Evolutionary conservation across 2,329 filamentous ascomycete genomes (phyloP).

Genomic region (Claviceps cyperi): DNA sequence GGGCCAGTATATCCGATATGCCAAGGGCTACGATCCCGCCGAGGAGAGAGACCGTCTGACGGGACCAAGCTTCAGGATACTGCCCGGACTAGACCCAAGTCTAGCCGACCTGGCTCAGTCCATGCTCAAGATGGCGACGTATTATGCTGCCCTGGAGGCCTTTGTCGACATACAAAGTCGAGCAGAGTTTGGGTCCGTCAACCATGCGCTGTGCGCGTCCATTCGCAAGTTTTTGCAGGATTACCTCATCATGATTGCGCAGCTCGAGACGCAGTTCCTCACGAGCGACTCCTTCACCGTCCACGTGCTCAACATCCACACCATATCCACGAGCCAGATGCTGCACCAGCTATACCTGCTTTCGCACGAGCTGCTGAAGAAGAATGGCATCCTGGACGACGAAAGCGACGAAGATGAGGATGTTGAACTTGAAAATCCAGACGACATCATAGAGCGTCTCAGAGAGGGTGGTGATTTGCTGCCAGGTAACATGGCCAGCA

Average conservation of each 20-base stretch:
- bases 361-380: conserved; percentile 73
- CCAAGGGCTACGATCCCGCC: conserved; percentile 64
- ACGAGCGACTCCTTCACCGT: conserved; percentile 82
- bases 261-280: conserved; percentile 84
- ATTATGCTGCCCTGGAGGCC: conserved; percentile 80
- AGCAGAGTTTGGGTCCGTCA: conserved; percentile 86
- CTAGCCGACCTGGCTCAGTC: conserved; percentile 73
- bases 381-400: conserved; percentile 76
- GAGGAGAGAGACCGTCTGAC: conserved; percentile 77
- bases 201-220: conserved; percentile 89
- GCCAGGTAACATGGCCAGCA: conserved; percentile 63
- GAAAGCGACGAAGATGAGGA: conserved; percentile 58
- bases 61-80: conserved; percentile 67
- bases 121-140: conserved; percentile 88
- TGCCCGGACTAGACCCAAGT: conserved; percentile 78
- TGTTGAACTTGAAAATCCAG: conserved; percentile 64
- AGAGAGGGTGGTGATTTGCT: conserved; percentile 73
- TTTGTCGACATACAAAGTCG: conserved; percentile 91
- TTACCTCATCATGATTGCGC: conserved; percentile 82
- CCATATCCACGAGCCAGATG: conserved; percentile 79
- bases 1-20: conserved; percentile 89
- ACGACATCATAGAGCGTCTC: conserved; percentile 82
- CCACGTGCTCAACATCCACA: conserved; percentile 85
- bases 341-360: conserved; percentile 80
- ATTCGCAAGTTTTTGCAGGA: conserved; percentile 85